Evolutionary conservation across 2,329 filamentous ascomycete genomes (phyloP).

Genomic region (Cladosporium cucumerinum): DNA sequence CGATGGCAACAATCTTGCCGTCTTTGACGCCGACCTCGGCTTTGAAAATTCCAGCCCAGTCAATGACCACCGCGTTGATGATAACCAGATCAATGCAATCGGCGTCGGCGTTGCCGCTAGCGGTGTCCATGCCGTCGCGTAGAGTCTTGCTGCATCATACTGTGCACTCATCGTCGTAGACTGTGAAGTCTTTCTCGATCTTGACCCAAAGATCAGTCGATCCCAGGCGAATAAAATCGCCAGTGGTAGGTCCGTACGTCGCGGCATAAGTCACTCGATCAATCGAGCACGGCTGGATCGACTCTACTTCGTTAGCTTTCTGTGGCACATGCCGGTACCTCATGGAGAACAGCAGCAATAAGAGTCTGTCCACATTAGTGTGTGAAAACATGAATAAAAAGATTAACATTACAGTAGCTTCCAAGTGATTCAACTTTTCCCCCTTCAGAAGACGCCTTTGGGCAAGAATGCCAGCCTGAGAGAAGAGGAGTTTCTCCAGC

Average conservation of each 20-base stretch:
- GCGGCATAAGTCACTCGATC: conserved; percentile 71
- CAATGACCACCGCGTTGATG: conserved; percentile 80
- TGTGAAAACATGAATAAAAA: conserved; percentile 48
- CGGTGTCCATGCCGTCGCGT: conserved; percentile 90
- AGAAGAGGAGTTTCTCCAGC: conserved; percentile 94
- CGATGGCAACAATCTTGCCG: conserved; percentile 78
- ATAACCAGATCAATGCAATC: conserved; percentile 78
- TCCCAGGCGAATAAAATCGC: conserved; percentile 76
- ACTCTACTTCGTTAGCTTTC: conserved; percentile 43
- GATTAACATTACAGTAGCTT: conserved; percentile 73
- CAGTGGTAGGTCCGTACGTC: conserved; percentile 89
- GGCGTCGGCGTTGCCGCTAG: conserved; percentile 66
- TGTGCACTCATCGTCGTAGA: conserved; percentile 86
- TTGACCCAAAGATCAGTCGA: conserved; percentile 81
- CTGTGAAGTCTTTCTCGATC: conserved; percentile 78
- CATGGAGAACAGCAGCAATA: not conserved
- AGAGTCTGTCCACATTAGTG: not conserved
- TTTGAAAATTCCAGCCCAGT: conserved; percentile 89
- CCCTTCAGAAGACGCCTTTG: conserved; percentile 85
- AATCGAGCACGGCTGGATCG: conserved; percentile 63
- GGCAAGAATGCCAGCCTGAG: conserved; percentile 81
- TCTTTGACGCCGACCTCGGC: conserved; percentile 88
- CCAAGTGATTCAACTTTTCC: conserved; percentile 82
- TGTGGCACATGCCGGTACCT: conserved; percentile 61
- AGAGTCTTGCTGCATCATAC: conserved; percentile 92